A percentile compares a stretch with the other conserved stretches of the same genome.
These are phyloP conservation scores for Rhododendron molle DNA, from an alignment of 148 eudicot genomes.

Conservation along the genomic window DNA sequence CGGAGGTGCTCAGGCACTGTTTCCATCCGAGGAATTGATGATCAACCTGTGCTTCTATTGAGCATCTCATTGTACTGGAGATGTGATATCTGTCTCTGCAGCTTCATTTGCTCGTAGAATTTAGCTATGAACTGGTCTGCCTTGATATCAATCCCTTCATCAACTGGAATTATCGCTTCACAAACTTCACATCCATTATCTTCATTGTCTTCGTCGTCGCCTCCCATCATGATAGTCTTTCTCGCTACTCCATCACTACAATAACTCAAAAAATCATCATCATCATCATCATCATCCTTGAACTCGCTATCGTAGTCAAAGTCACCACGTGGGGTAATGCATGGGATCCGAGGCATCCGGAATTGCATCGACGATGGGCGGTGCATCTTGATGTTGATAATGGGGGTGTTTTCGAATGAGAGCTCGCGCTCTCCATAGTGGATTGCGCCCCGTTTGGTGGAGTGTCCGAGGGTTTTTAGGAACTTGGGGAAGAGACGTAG, in stretches of 20 bases:
- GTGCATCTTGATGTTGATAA: conserved; percentile 53
- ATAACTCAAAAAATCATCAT: conserved; percentile 8
- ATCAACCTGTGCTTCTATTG: conserved; percentile 19
- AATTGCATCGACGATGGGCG: conserved; percentile 59
- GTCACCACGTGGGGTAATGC: conserved; percentile 58
- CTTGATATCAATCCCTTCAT: conserved; percentile 61
- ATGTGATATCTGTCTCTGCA: conserved; percentile 70
- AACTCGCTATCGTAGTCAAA: conserved; percentile 50
- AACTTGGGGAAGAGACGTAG: conserved; percentile 34
- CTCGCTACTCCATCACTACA: conserved; percentile 9
- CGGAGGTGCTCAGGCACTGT: not conserved
- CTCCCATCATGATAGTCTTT: conserved; percentile 29
- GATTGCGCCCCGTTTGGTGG: conserved; percentile 14
- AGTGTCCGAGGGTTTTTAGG: conserved; percentile 31
- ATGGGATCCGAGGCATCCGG: conserved; percentile 59
- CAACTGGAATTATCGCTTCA: conserved; percentile 4
- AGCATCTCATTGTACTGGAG: conserved; percentile 36
- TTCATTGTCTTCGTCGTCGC: conserved; percentile 10
- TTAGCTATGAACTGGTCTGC: conserved; percentile 79
- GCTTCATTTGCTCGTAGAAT: conserved; percentile 67
- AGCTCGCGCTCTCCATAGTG: conserved; percentile 60
- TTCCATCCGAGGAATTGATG: not conserved
- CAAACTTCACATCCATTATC: conserved; percentile 4
- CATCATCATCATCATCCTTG: conserved; percentile 14
- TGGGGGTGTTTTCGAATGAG: conserved; percentile 78